phyloP scores from a whole-genome alignment of 2,329 filamentous ascomycete species.

The Diplodia scrobiculata region DNA sequence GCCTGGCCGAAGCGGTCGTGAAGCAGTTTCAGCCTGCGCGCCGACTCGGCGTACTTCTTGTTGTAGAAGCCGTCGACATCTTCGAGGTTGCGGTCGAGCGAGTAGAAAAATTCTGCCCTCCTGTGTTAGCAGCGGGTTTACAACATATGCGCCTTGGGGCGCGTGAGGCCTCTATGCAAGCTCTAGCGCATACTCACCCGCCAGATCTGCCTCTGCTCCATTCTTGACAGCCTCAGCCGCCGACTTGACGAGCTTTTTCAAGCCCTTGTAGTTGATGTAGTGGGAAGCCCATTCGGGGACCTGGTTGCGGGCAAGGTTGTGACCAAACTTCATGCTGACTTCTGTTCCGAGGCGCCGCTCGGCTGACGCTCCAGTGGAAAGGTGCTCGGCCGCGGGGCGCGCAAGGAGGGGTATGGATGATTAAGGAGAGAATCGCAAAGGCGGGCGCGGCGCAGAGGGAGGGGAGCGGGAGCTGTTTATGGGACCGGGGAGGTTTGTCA shows the following conservation, averaged over 20 bases:
- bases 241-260: slow-evolving; percentile 94
- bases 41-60: slow-evolving; percentile 85
- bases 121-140: slow-evolving; percentile 10
- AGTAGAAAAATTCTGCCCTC: slow-evolving; percentile 86
- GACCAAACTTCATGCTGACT: slow-evolving; percentile 52
- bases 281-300: slow-evolving; percentile 82
- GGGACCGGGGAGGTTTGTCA: slow-evolving; percentile 6
- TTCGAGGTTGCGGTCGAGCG: slow-evolving; percentile 94
- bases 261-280: slow-evolving; percentile 86
- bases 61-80: slow-evolving; percentile 97
- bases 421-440: background rate
- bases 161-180: slow-evolving; percentile 4
- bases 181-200: slow-evolving; percentile 64
- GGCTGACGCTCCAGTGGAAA: background rate
- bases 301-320: slow-evolving; percentile 72
- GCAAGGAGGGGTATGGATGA: slow-evolving; percentile 16
- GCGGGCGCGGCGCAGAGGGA: slow-evolving; percentile 16
- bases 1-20: slow-evolving; percentile 83
- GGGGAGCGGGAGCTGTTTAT: slow-evolving; percentile 10
- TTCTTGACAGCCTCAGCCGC: slow-evolving; percentile 64
- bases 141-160: background rate
- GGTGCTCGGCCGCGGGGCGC: background rate
- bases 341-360: slow-evolving; percentile 1
- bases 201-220: slow-evolving; percentile 79
- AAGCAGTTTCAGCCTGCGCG: slow-evolving; percentile 79